Evolutionary conservation across 2,329 filamentous ascomycete genomes (phyloP), one percentile per base, ranked within the genome.

Genomic region (Akanthomyces dipterigenus): DNA sequence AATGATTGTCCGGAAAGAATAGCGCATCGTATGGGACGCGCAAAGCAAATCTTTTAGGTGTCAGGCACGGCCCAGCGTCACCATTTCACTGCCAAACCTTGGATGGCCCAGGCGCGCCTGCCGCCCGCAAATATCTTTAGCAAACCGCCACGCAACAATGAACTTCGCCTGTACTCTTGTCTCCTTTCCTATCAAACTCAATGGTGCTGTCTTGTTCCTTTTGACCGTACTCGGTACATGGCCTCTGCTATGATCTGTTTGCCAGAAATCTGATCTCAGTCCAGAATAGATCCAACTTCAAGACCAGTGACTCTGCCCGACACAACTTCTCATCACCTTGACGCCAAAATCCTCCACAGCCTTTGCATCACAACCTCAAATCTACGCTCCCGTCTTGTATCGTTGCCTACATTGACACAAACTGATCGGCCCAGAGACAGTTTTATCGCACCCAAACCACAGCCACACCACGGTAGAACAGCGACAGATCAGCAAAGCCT

Each of bases 171-270:
- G 4, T 9, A 9, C 31, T 8, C 31, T 6, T 38, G 11, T 36
- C 22, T 38, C 28, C 3, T 45, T n/a, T 48, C 57, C 68, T 68
- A 26, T 65, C 64, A 2, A 66, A 67, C 11, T 65, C 65, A 69
- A 61, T 68, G 66, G 34, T 66, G 64, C 8, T 64, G 64, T 48
- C 65, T 67, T 9, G 63, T 56, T 26, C 42, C 26, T 56, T 11
- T n/a, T 24, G 46, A 36, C 20, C 54, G 28, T 9, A 46, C 42
- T 46, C 5, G 6, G 42, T 24, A 48, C 42, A 38, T 48, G 28
- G 20, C 16, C 8, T 11, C 40, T 48, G 42, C 54, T 3, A 46
- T 56, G 54, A 56, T 14, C 36, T 38, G 36, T n/a, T 1, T 16
- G 14, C 34, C 43, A 22, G 6, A 40, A 20, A 9, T 22, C 1